Conservation (phyloP, 2,329 filamentous ascomycete genomes). For the Pleoardoris graminearum region DNA sequence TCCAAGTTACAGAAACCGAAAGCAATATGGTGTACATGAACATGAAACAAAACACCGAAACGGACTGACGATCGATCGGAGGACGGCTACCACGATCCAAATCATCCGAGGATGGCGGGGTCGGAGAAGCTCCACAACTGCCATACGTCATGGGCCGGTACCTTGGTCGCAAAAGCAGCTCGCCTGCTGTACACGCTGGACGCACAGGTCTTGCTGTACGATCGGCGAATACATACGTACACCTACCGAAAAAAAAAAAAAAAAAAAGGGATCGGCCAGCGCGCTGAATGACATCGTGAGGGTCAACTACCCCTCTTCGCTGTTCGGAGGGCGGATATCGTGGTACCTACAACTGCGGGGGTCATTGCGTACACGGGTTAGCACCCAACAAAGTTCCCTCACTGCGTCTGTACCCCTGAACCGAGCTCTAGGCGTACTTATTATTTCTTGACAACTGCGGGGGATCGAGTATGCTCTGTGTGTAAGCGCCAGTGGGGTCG, state of each 20-base stretch:
- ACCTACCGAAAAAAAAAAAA: not conserved
- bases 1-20: too few relatives aligned
- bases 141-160: not conserved
- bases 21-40: too few relatives aligned
- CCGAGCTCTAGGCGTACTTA: too few relatives aligned
- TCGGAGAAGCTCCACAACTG: too few relatives aligned
- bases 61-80: too few relatives aligned
- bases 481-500: conserved; percentile 3
- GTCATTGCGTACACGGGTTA: too few relatives aligned
- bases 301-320: conserved; percentile 68
- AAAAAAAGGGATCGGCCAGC: conserved; percentile 1
- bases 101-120: too few relatives aligned
- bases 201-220: not conserved
- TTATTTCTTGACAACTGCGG: too few relatives aligned
- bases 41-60: too few relatives aligned
- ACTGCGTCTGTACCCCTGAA: too few relatives aligned
- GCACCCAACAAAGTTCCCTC: too few relatives aligned
- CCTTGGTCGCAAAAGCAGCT: not conserved
- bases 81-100: too few relatives aligned
- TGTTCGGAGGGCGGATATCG: conserved; percentile 63
- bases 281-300: conserved; percentile 56
- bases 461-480: conserved; percentile 59
- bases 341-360: conserved; percentile 69
- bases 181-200: not conserved
- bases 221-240: not conserved